Evolutionary conservation across 2,329 filamentous ascomycete species (phyloP), one percentile per base, ranked within the genome.

Genomic region (Bipolaris bicolor): DNA sequence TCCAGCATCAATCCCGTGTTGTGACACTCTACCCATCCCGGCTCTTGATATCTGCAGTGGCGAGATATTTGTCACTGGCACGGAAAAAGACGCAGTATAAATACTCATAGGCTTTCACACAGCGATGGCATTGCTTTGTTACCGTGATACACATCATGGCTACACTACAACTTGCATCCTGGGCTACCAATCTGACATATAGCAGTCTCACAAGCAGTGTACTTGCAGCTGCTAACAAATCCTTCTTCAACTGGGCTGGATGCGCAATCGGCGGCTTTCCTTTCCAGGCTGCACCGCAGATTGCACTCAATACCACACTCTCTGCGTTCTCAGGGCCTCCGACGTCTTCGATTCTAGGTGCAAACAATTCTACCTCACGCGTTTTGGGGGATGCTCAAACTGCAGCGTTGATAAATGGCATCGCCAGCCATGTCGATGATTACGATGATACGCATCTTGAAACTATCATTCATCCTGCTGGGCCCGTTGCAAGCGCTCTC

Each of bases 171-270:
- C 7, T 43, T 10, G 40, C 40, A 43, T 26, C 40, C 18, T 43
- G 40, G 40, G 40, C 22, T 43, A 43, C 47, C 22, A 40, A 49
- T 15, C 13, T 49, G 3, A 39, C 34, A 11, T 40, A 49, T 24
- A 11, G 13, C 34, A 49, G 22, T 7, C 47, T 39, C 4, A 20
- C 16, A 4, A 36, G 13, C 16, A 22, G 20, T 29, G 34, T 49
- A 10, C 47, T 40, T 36, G 5, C 24, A 7, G 47, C 47, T 9
- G 47, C 34, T n/a, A 39, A 40, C 15, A 49, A 39, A 5, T 49
- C 34, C 13, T 48, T 46, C 40, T 43, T 43, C 22, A 43, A 43
- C 40, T 43, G 40, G 40, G 22, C 40, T 43, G 40, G 40, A n/a
- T 43, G 40, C 20, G 22, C 40, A 43, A 43, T 43, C 3, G 40